A percentile compares a stretch with the other conserved stretches of the same genome.
Conservation (phyloP, 257 asterid species). For the Nicotiana sylvestris region DNA sequence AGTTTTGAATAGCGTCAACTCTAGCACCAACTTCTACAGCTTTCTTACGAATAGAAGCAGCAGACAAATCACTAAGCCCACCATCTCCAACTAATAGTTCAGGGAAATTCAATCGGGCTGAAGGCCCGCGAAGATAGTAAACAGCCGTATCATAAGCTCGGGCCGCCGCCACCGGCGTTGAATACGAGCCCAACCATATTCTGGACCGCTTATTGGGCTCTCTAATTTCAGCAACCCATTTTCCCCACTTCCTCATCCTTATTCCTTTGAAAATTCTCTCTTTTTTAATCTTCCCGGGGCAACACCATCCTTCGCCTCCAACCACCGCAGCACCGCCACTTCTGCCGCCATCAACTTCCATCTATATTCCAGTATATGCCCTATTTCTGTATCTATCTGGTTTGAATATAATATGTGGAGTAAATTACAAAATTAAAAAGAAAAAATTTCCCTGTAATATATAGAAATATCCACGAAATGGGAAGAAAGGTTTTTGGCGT, state of each 20-base stretch:
- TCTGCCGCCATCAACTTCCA: not conserved
- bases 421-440: not conserved
- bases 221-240: slow-evolving; percentile 95
- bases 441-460: not conserved
- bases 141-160: slow-evolving; percentile 93
- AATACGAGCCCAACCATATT: slow-evolving; percentile 87
- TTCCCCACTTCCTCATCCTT: slow-evolving; percentile 98
- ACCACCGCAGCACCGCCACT: not conserved
- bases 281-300: slow-evolving; percentile 35
- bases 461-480: slow-evolving; percentile 7
- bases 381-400: no score
- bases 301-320: slow-evolving; percentile 31
- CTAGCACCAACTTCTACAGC: slow-evolving; percentile 89
- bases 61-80: slow-evolving; percentile 52
- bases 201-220: slow-evolving; percentile 90
- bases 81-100: slow-evolving; percentile 28
- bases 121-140: slow-evolving; percentile 71
- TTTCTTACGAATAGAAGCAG: slow-evolving; percentile 62
- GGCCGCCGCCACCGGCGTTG: slow-evolving; percentile 85
- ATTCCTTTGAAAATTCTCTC: slow-evolving; percentile 73
- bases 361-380: not conserved
- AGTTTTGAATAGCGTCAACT: slow-evolving; percentile 64
- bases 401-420: not conserved
- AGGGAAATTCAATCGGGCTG: slow-evolving; percentile 78
- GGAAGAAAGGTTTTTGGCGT: not conserved